These are phyloP conservation scores for Arthrobotrys sinensis DNA, from an alignment of 2,329 filamentous ascomycete species.

Conservation along the genomic window DNA sequence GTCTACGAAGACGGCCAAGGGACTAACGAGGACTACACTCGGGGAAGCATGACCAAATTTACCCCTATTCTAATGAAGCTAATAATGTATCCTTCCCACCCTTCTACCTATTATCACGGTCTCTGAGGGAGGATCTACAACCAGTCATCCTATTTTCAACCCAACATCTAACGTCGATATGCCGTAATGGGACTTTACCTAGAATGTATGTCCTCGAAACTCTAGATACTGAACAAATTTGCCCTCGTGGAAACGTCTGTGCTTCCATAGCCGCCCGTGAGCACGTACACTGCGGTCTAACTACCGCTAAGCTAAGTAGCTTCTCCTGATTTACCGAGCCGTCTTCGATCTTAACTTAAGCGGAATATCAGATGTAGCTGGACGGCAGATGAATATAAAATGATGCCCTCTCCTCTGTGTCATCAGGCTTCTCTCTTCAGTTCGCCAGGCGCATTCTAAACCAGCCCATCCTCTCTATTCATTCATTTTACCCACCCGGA, in stretches of 20 bases:
- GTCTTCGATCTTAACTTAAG: not conserved
- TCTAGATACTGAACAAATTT: conserved; percentile 17
- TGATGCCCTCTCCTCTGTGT: conserved; percentile 13
- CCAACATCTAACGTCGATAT: conserved; percentile 28
- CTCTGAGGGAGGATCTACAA: conserved; percentile 11
- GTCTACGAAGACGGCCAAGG: conserved; percentile 14
- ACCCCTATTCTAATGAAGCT: conserved; percentile 19
- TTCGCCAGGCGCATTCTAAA: conserved; percentile 42
- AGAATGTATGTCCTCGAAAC: conserved; percentile 36
- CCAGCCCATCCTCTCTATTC: conserved; percentile 21
- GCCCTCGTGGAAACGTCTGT: conserved; percentile 26
- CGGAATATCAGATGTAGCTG: not conserved
- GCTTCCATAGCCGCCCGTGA: conserved; percentile 23
- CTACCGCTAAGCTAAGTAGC: not conserved
- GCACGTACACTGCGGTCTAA: not conserved
- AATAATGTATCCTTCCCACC: not conserved
- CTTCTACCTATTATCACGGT: conserved; percentile 1
- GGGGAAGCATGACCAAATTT: not conserved
- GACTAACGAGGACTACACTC: conserved; percentile 1
- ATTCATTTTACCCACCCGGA: conserved; percentile 52
- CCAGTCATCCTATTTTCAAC: conserved; percentile 13
- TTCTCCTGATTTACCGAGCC: conserved; percentile 16
- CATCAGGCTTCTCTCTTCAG: conserved; percentile 23
- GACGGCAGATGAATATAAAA: conserved; percentile 22
- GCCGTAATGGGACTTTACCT: conserved; percentile 23